Evolutionary conservation across 169 alveolate species (phyloP).

Genomic region (Cryptosporidium bovis): DNA sequence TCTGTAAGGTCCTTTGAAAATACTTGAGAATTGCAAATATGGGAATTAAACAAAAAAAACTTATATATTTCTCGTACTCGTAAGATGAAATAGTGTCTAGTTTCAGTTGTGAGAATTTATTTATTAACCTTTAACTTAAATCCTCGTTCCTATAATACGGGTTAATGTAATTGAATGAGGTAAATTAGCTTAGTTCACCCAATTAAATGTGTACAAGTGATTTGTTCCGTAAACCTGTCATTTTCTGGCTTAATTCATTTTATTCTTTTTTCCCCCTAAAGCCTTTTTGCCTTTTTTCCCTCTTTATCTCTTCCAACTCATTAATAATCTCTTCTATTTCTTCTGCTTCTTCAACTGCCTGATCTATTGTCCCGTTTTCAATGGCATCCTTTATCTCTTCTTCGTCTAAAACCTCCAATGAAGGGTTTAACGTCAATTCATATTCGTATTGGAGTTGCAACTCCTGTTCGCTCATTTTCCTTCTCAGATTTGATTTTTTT

Average conservation of each 20-base stretch:
- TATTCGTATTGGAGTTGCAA: slow-evolving; percentile 27
- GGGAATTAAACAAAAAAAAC: no score
- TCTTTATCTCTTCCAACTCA: slow-evolving; percentile 15
- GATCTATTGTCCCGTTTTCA: slow-evolving; percentile 44
- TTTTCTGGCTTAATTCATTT: neutral
- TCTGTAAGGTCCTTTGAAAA: no score
- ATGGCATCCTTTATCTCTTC: slow-evolving; percentile 47
- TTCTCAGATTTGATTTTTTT: slow-evolving; percentile 34
- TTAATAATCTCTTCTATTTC: slow-evolving; percentile 59
- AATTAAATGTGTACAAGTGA: no score
- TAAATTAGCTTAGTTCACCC: no score
- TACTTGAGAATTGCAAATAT: no score
- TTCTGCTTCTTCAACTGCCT: slow-evolving; percentile 46
- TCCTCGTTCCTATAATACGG: no score
- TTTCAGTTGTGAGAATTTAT: no score
- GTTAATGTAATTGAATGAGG: no score
- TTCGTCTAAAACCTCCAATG: slow-evolving; percentile 37
- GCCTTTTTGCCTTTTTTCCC: slow-evolving; percentile 23
- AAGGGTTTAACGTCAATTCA: slow-evolving; percentile 37
- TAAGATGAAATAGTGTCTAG: no score
- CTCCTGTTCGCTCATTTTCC: slow-evolving; percentile 31
- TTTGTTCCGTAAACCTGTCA: no score
- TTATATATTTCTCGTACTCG: no score
- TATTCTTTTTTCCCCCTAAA: slow-evolving; percentile 40
- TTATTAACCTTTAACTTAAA: no score